phyloP scores from a whole-genome alignment of 345 rosid genomes.

The Melastoma malabathricum region DNA sequence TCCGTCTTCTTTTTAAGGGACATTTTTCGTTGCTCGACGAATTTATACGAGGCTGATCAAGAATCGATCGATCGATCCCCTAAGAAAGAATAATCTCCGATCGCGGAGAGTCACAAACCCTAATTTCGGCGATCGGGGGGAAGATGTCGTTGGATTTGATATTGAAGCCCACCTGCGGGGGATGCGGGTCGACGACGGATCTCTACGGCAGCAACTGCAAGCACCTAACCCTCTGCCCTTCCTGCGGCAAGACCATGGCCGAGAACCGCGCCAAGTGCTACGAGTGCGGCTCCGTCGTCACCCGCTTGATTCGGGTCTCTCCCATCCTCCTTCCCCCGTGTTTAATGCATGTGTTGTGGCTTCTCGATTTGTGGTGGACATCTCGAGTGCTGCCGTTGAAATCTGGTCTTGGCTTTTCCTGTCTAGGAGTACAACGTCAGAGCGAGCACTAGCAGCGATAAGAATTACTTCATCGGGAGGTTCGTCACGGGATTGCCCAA shows the following conservation, averaged over 20 bases:
- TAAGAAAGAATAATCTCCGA: no score
- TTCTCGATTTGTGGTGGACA: background rate
- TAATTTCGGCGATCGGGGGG: background rate
- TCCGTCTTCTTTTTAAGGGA: no score
- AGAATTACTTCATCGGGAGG: conserved; percentile 84
- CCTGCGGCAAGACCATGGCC: conserved; percentile 89
- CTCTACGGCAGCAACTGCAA: conserved; percentile 85
- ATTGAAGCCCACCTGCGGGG: conserved; percentile 61
- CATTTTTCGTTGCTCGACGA: no score
- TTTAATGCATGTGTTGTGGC: background rate
- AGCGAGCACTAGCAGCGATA: conserved; percentile 45
- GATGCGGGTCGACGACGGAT: conserved; percentile 59
- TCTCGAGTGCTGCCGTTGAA: background rate
- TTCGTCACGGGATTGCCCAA: conserved; percentile 65
- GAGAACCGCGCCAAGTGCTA: conserved; percentile 55
- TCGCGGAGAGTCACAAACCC: no score
- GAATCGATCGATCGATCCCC: no score
- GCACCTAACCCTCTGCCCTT: conserved; percentile 87
- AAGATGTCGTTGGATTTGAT: conserved; percentile 61
- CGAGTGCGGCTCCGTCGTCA: conserved; percentile 62
- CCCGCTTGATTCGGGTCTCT: conserved; percentile 65
- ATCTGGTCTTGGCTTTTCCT: background rate
- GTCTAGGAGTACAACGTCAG: conserved; percentile 73
- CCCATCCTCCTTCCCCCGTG: background rate
- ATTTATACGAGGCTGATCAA: no score